Evolutionary conservation across 148 eudicot species (phyloP), one percentile per base, ranked within the genome.

Genomic region (Chenopodium formosanum): DNA sequence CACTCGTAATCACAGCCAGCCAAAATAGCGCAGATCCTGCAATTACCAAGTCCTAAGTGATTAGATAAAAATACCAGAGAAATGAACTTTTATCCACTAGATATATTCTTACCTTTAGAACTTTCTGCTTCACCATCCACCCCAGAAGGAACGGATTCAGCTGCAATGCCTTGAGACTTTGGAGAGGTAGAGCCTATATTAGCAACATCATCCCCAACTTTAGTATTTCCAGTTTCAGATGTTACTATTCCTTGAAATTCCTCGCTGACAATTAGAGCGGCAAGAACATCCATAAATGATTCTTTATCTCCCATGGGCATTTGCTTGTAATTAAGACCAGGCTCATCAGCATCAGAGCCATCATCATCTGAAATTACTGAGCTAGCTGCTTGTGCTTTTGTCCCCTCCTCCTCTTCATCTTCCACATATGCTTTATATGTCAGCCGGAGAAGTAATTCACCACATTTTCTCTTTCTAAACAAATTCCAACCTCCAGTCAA

Each of bases 381-480:
- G 74, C 89, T 87, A 32, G 60, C 58, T 52, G 67, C 81, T 29
- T 78, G 86, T 70, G 81, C 77, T 71, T 84, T 88, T 14, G 80
- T 81, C 63, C 81, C 84, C 84, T 96, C 98, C 70, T 92, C 99
- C 78, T 95, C 99, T 87, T 96, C 99, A 84, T 96, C 99, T 87
- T 94, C 99, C 27, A 96, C 99, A 82, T 94, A 94, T 67, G 94
- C 99, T 89, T 94, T 96, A 84, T 96, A 96, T 14, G 99, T 96
- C 80, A 96, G 82, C 50, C 98, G 91, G 73, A 96, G 89, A 80
- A 94, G 90, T 83, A 96, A 75, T 85, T 96, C 99, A 34, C 98
- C 98, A 7, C 89, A 83, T 56, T 86, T 85, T 60, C 91, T 78
- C 85, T 85, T 91, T 46, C 92, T 85, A 70, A 96, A 85, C 25